These are phyloP conservation scores for Achaetomiella virescens DNA, from an alignment of 495 filamentous ascomycete species.

Conservation along the genomic window DNA sequence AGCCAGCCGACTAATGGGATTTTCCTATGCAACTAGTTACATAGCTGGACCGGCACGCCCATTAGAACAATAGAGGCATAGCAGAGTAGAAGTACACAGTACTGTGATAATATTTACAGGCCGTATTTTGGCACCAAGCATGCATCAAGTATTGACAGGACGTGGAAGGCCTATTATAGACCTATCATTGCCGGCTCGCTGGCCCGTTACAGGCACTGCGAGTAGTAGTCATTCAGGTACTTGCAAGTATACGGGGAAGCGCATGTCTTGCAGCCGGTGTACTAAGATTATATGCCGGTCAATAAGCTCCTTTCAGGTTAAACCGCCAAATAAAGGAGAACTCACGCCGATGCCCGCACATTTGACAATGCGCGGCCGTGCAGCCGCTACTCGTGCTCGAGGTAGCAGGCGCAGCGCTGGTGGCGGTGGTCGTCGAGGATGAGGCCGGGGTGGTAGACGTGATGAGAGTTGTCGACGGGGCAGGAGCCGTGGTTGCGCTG, in stretches of 20 bases:
- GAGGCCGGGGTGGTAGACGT: not conserved
- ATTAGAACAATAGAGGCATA: no score
- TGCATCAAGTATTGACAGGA: no score
- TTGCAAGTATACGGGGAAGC: conserved; percentile 31
- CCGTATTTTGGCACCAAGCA: no score
- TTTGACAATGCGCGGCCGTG: not conserved
- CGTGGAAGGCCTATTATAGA: no score
- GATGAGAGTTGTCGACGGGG: not conserved
- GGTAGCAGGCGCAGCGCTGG: not conserved
- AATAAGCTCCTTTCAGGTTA: not conserved
- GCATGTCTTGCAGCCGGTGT: conserved; percentile 43
- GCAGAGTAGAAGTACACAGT: no score
- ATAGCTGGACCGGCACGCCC: no score
- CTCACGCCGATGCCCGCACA: conserved; percentile 1
- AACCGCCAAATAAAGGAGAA: not conserved
- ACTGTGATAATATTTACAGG: no score
- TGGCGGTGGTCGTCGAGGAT: not conserved
- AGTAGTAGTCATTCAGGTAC: conserved; percentile 36
- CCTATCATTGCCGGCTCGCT: no score
- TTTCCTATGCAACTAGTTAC: no score
- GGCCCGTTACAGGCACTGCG: conserved; percentile 30
- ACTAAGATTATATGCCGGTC: conserved; percentile 14
- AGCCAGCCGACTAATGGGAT: no score
- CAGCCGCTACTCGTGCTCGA: conserved; percentile 5
- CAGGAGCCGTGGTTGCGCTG: not conserved